phyloP scores from a whole-genome alignment of 2,329 filamentous ascomycete species.

The Parafenestella ontariensis region DNA sequence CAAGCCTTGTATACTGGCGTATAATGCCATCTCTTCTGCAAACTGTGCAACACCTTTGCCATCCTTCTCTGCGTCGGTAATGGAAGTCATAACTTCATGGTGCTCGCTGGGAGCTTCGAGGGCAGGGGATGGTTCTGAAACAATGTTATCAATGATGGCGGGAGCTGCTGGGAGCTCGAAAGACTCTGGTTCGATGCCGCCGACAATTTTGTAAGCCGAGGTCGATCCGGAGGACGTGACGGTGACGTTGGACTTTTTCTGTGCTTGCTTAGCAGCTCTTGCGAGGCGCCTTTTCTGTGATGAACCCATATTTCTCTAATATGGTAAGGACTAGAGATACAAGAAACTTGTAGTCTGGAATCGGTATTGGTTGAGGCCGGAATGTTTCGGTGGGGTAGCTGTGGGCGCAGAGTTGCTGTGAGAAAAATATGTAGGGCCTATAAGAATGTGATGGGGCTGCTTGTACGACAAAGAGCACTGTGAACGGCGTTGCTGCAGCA shows the following conservation, averaged over 20 bases:
- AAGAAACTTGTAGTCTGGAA: too few species aligned
- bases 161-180: not conserved
- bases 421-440: not conserved
- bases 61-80: not conserved
- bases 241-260: not conserved
- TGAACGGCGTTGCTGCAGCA: not conserved
- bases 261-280: not conserved
- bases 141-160: not conserved
- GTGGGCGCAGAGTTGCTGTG: too few species aligned
- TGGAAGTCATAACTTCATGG: not conserved
- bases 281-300: not conserved
- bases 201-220: not conserved
- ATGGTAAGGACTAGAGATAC: not conserved
- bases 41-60: not conserved
- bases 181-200: not conserved
- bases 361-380: too few species aligned
- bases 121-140: not conserved
- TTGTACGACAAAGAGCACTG: not conserved
- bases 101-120: not conserved
- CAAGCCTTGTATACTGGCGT: not conserved
- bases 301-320: not conserved
- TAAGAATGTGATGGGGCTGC: not conserved
- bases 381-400: too few species aligned
- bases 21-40: not conserved
- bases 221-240: not conserved